Percentiles rank a stretch among this genome's conserved stretches.
Evolutionary conservation across 208 protist genomes (phyloP).

Genomic region (Trypanosoma vivax): DNA sequence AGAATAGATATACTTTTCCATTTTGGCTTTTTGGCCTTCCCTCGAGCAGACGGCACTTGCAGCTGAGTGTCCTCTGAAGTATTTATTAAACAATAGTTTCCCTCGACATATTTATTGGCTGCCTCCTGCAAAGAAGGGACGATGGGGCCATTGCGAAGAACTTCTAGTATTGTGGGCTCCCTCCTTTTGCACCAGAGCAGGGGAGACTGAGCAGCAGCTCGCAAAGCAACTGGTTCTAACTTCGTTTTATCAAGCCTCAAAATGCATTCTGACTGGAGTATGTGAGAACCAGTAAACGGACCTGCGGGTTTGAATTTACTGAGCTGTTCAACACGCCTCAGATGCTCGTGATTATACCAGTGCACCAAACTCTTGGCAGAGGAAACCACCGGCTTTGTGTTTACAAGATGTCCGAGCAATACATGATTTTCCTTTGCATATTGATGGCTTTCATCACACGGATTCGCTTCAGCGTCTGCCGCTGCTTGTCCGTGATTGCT

Average conservation of each 20-base stretch:
- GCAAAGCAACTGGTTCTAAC: background rate
- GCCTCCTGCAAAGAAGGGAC: constrained; percentile 23
- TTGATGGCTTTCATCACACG: constrained; percentile 12
- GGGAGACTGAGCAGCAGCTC: constrained; percentile 8
- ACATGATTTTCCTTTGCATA: constrained; percentile 23
- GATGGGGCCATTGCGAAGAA: constrained; percentile 24
- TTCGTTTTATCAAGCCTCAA: background rate
- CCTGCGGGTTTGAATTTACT: constrained; percentile 42
- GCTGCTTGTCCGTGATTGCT: constrained; percentile 34
- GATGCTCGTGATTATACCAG: constrained; percentile 49
- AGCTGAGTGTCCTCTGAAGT: background rate
- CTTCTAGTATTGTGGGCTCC: constrained; percentile 20
- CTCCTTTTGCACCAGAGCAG: constrained; percentile 31
- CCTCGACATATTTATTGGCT: constrained; percentile 17
- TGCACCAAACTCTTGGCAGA: constrained; percentile 28
- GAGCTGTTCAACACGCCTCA: constrained; percentile 27
- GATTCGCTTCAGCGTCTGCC: constrained; percentile 12
- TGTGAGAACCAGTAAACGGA: constrained; percentile 34
- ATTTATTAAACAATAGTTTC: background rate
- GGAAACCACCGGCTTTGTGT: constrained; percentile 18
- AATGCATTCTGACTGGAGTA: constrained; percentile 27
- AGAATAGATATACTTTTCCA: constrained; percentile 53
- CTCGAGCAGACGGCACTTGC: background rate
- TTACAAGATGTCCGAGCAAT: constrained; percentile 32
- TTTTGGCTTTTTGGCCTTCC: constrained; percentile 18